Evolutionary conservation across 176 grass and related monocot genomes (phyloP), one percentile per base, ranked within the genome.

Genomic region (Paspalum vaginatum): DNA sequence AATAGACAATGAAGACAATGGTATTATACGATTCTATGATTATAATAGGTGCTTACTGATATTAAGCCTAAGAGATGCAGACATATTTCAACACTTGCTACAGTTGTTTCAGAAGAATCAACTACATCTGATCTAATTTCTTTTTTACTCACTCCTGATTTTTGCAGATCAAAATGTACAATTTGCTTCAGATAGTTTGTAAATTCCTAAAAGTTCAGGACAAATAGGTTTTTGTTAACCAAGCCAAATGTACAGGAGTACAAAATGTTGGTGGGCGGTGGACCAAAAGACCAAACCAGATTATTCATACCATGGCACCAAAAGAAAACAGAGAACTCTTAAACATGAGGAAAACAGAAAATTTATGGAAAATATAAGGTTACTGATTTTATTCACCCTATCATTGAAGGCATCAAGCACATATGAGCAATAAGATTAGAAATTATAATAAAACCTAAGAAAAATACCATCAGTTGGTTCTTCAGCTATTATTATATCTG

Each of bases 401-500:
- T 49, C 43, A 62, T 12, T 63, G 43, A 77, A 53, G 48, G 5
- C 15, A 90, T 10, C 52, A 38, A 83, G 38, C 74, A 81, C 57
- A 65, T 17, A 75, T 32, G 78, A 84, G 16, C 0, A 61, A 67
- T 0, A 76, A 41, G 17, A 58, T 17, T 58, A 80, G 68, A 25
- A 9, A 51, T 52, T 74, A 72, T 15, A 22, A 44, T 13, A 61
- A 60, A 77, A 62, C 5, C 24, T 55, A 61, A 78, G 17, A 44
- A 74, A 72, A 62, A 72, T 84, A 98, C 96, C 96, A 89, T 98
- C 92, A 8, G 18, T 84, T 80, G 96, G 88, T 75, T 95, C 92
- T 85, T 98, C 96, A 53, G 96, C 92, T 72, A 98, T 98, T 64
- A 98, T 95, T 72, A 98, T 93, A 87, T 98, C 96, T 48, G 96